Evolutionary conservation across 2,329 filamentous ascomycete species (phyloP), one percentile per base, ranked within the genome.

Genomic region (Aspergillus caelatus): DNA sequence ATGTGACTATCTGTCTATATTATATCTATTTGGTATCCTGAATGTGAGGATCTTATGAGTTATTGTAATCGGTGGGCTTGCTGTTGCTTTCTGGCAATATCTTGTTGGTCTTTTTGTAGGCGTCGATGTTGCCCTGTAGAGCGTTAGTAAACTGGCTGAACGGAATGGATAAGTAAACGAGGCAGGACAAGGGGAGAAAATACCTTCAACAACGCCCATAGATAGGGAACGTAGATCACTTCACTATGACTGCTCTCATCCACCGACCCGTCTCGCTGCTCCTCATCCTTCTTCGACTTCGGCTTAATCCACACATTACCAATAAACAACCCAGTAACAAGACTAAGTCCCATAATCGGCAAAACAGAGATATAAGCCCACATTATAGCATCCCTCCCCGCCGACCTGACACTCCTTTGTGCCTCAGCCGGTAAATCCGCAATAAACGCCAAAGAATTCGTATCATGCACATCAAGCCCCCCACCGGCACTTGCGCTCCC

Each of bases 311-410:
- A 83, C 4, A 85, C 83, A 75, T 86, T 85, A 0, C 84, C 84
- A 64, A 86, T 67, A 19, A 80, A 76, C 1, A 74, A 60, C n/a
- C 79, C 78, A 4, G 81, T 77, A 4, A 84, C 50, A 2, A 84
- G 73, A 21, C 80, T 80, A 6, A 85, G 62, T 41, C 75, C 82
- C 76, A 89, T 82, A 62, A 91, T 83, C 0, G 88, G 88, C 14
- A 86, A 75, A 43, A 91, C 83, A 0, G 87, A 79, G 45, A 89
- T 81, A 68, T 89, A 89, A 0, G 88, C 86, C 84, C 88, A 89
- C 66, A 88, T 85, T n/a, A 90, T 85, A 0, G 87, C 88, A 63
- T 81, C 82, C 67, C 82, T 83, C 3, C 82, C 84, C 7, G 77
- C 77, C 10, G 80, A 72, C 4, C 80, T 77, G 1, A 86, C 75